phyloP scores from a whole-genome alignment of 2,329 filamentous ascomycete species.

The Aureobasidium melanogenum region DNA sequence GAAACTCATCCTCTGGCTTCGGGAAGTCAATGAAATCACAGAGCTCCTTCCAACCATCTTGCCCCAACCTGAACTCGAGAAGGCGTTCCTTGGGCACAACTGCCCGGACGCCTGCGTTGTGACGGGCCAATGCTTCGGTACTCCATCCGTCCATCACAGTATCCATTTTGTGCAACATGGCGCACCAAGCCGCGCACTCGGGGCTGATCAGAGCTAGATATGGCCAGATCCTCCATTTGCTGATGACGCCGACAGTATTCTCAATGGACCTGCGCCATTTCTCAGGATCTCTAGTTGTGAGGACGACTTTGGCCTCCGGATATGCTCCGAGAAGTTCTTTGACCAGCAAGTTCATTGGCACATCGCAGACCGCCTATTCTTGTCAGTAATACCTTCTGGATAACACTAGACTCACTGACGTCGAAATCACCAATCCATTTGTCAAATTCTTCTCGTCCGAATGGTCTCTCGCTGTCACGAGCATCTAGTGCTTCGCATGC shows the following conservation, averaged over 20 bases:
- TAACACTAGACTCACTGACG: neutral
- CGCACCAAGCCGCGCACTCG: neutral
- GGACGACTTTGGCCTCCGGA: slow-evolving; percentile 17
- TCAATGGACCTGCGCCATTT: slow-evolving; percentile 14
- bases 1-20: slow-evolving; percentile 32
- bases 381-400: neutral
- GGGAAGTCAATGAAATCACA: slow-evolving; percentile 46
- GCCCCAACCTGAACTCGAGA: slow-evolving; percentile 43
- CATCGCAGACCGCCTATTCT: slow-evolving; percentile 14
- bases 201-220: neutral
- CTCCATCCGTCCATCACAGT: neutral
- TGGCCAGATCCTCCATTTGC: neutral
- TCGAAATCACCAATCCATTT: slow-evolving; percentile 14
- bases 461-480: slow-evolving; percentile 14
- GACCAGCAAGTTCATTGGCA: slow-evolving; percentile 12
- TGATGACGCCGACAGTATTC: neutral
- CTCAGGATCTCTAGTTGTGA: slow-evolving; percentile 16
- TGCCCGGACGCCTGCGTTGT: neutral
- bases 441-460: slow-evolving; percentile 16
- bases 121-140: neutral
- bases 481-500: slow-evolving; percentile 17
- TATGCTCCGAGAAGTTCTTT: slow-evolving; percentile 16
- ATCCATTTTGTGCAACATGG: neutral
- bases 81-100: slow-evolving; percentile 39
- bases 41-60: slow-evolving; percentile 44